Conservation (phyloP, 2,329 filamentous ascomycete genomes). For the Fonsecaea pedrosoi region DNA sequence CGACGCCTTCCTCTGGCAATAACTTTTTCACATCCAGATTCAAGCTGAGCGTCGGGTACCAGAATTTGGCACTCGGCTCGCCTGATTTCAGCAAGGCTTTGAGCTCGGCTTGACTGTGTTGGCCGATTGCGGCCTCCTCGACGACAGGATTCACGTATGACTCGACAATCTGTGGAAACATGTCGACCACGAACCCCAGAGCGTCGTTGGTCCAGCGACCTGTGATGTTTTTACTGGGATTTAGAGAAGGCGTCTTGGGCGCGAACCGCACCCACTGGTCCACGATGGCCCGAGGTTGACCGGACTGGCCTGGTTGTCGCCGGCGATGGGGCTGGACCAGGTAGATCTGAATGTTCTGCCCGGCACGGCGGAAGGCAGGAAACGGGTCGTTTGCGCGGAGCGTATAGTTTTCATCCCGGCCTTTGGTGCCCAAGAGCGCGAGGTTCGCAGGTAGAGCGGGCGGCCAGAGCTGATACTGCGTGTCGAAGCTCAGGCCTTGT, state of each 20-base stretch:
- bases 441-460: conserved; percentile 45
- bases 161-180: conserved; percentile 72
- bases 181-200: conserved; percentile 71
- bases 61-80: conserved; percentile 54
- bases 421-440: conserved; percentile 42
- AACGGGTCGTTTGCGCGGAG: conserved; percentile 46
- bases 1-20: conserved; percentile 69
- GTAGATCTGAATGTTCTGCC: conserved; percentile 59
- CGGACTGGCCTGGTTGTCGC: conserved; percentile 36
- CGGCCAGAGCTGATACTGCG: conserved; percentile 59
- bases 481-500: conserved; percentile 62
- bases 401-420: conserved; percentile 54
- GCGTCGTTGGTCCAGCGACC: conserved; percentile 67
- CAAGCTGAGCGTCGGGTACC: conserved; percentile 78
- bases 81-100: conserved; percentile 42
- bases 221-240: conserved; percentile 45
- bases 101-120: conserved; percentile 44
- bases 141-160: conserved; percentile 47
- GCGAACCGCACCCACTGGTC: conserved; percentile 70
- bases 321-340: conserved; percentile 57
- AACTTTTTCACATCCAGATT: conserved; percentile 79
- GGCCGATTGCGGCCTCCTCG: conserved; percentile 44
- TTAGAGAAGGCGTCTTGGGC: conserved; percentile 46
- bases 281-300: conserved; percentile 43
- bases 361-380: conserved; percentile 55